A percentile compares a stretch with the other conserved stretches of the same genome.
Conservation (phyloP, 2,329 filamentous ascomycete species). For the Colletotrichum chlorophyti region DNA sequence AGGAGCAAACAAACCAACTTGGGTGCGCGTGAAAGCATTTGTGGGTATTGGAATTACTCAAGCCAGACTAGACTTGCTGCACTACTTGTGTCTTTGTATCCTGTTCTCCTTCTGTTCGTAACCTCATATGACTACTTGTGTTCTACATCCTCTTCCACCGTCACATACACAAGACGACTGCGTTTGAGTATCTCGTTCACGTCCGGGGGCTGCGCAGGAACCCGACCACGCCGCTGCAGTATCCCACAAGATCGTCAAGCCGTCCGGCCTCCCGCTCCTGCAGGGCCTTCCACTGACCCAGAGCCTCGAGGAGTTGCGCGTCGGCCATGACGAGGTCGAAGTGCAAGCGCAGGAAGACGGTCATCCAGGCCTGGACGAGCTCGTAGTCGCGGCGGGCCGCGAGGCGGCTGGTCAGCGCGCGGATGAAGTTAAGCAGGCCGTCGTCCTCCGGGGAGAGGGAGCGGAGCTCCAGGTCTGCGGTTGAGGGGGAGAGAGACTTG, state of each 20-base stretch:
- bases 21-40: background rate
- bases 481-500: slow-evolving; percentile 81
- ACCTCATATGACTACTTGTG: background rate
- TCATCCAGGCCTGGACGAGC: slow-evolving; percentile 96
- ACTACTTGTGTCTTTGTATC: background rate
- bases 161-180: too few relatives aligned
- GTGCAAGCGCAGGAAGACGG: slow-evolving; percentile 86
- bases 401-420: slow-evolving; percentile 77
- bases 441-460: slow-evolving; percentile 70
- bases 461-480: slow-evolving; percentile 89
- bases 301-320: slow-evolving; percentile 60
- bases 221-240: slow-evolving; percentile 83
- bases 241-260: slow-evolving; percentile 80
- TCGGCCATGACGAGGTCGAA: slow-evolving; percentile 61
- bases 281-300: slow-evolving; percentile 74
- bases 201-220: slow-evolving; percentile 74
- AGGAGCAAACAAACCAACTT: background rate
- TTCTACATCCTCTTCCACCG: too few relatives aligned
- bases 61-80: background rate
- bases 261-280: slow-evolving; percentile 76
- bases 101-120: background rate
- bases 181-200: slow-evolving; percentile 39
- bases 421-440: slow-evolving; percentile 81
- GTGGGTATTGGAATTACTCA: background rate
- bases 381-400: slow-evolving; percentile 82